Base-by-base conservation (phyloP, 2,329 filamentous ascomycete species). In the Fusarium beomiforme region DNA sequence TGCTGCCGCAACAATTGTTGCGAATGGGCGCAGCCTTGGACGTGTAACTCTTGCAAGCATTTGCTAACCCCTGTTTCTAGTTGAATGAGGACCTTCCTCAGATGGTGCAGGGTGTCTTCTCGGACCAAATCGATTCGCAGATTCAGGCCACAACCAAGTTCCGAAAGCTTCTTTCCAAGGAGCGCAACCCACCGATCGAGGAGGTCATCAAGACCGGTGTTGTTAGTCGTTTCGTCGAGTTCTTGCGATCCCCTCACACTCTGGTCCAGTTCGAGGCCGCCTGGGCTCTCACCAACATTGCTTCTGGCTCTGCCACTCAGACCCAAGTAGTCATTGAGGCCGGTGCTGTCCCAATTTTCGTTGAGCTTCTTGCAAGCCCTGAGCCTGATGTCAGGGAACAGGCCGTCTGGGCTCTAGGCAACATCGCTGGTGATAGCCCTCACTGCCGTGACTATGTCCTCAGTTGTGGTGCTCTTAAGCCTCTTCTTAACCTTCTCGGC, bases 131-230 rank as follows among this genome's bases (percentile, higher is more conserved):
- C 83, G 96, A 99, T 81, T 89, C 93, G 76, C 96, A 99, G 85
- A 99, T 99, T 77, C 91, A 95, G 84, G 94, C 95, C 64, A 99
- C 96, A 31, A 99, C 96, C 76, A 98, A 97, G 83, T 99, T 99
- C 88, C 89, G 96, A 81, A 99, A 99, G 88, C 89, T 99, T 43
- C 87, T 99, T 31, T 98, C 94, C 75, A 99, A 99, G 86, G 96
- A 99, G 87, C 93, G 96, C 80, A 99, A 99, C 86, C 96, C 96
- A 49, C 96, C 96, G 47, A 99, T 99, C 81, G 96, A 99, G 86
- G 94, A 97, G 81, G 96, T 99, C 76, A 99, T 99, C 84, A 97
- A 98, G 89, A 98, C 96, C 65, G 96, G 96, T 79, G 96, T 99
- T 72, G 96, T 99, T 75, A 92, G 91, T 86, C 93, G 96, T 80